Evolutionary conservation across 2,329 filamentous ascomycete species (phyloP), one percentile per base, ranked within the genome.

Genomic region (Lojkania enalia): DNA sequence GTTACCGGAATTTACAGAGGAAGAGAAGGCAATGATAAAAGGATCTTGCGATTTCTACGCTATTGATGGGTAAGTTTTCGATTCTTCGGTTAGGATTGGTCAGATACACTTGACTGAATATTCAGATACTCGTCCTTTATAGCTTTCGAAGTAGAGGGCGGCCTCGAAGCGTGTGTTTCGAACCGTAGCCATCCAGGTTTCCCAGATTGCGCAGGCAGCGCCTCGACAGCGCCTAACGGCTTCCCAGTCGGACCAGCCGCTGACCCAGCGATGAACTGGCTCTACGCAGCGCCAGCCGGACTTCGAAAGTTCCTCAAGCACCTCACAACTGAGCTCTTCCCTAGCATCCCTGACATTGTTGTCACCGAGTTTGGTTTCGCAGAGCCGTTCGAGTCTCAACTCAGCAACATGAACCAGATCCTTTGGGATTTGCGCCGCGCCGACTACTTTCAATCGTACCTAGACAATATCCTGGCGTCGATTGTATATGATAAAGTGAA

Each of bases 221-320:
- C 53, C 6, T 63, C 57, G 4, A 44, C 61, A 1, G 66, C 63
- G 0, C 60, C 72, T 0, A 67, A 71, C 43, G 72, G 71, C 4
- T 78, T 78, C 49, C 72, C 73, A 1, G 57, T 73, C 9, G 74
- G 72, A 1, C 76, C 74, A 2, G 58, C 73, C 0, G 73, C 67
- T 1, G 74, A 76, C 42, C 58, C 64, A 5, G 66, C 62, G 7
- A 71, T 71, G 36, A 60, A 45, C 23, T 76, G 74, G 74, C 56
- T 77, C 11, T 69, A 67, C 53, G 64, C 53, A 27, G 71, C 73
- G 0, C 73, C 73, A 0, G 46, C 54, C 1, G 70, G 67, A 1
- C 64, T 77, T 14, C 63, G 73, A 12, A 60, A 63, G 15, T 74
- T 71, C 57, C 54, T 77, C 43, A 73, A 68, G 27, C 55, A 66